A percentile compares a stretch with the other conserved stretches of the same genome.
Conservation (phyloP, 331 rosid genomes). For the Malus hybrid region DNA sequence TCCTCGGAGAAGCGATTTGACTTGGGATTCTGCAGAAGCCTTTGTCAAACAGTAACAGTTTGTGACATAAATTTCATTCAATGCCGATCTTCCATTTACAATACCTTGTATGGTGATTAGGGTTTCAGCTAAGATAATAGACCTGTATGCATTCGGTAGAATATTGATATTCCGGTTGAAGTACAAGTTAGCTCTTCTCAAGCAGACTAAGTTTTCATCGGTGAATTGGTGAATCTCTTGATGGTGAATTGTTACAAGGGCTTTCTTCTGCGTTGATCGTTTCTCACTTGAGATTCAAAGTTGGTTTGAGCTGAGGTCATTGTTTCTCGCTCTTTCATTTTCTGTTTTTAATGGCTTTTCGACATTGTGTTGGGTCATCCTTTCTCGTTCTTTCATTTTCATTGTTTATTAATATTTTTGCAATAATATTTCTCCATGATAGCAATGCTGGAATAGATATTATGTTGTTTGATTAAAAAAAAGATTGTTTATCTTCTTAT, state of each 20-base stretch:
- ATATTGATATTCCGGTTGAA: neutral
- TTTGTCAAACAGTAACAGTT: conserved; percentile 72
- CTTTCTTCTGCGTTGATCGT: too few relatives aligned
- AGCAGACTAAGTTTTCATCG: neutral
- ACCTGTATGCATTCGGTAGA: neutral
- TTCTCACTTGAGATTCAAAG: too few relatives aligned
- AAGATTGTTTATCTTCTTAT: too few relatives aligned
- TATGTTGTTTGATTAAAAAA: too few relatives aligned
- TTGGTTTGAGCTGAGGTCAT: too few relatives aligned
- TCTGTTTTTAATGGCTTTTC: too few relatives aligned
- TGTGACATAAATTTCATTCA: neutral
- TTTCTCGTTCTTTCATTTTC: too few relatives aligned
- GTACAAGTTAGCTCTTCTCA: neutral
- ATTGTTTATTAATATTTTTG: too few relatives aligned
- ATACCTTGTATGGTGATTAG: neutral
- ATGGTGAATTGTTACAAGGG: neutral
- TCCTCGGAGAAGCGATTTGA: conserved; percentile 88
- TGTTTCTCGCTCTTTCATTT: too few relatives aligned
- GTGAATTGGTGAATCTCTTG: neutral
- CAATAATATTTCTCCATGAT: too few relatives aligned
- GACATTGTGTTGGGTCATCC: too few relatives aligned
- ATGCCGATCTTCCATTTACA: neutral
- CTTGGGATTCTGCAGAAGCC: conserved; percentile 72
- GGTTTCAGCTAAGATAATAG: neutral
- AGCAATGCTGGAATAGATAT: too few relatives aligned